Evolutionary conservation across 2,329 filamentous ascomycete genomes (phyloP).

Genomic region (Neofusicoccum laricinum): DNA sequence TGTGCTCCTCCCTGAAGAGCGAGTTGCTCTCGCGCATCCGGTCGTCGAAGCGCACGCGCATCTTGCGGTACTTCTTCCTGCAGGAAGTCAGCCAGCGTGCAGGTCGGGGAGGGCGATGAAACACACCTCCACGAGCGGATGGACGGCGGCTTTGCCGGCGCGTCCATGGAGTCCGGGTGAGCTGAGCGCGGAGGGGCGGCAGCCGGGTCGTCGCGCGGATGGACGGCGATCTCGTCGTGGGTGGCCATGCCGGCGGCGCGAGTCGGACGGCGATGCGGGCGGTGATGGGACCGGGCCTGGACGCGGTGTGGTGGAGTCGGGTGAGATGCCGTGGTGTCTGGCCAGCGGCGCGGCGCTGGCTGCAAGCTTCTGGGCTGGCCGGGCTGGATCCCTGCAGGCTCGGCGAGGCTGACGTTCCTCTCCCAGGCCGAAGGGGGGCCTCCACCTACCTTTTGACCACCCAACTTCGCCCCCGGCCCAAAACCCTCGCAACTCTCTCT

Average conservation of each 20-base stretch:
- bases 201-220: neutral
- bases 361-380: neutral
- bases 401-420: conserved; percentile 7
- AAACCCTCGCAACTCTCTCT: neutral
- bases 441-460: neutral
- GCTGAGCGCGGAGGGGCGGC: neutral
- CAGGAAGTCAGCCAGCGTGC: neutral
- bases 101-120: neutral
- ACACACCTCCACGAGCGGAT: conserved; percentile 16
- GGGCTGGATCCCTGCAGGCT: conserved; percentile 10
- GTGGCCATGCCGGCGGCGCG: neutral
- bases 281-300: neutral
- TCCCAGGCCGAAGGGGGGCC: neutral
- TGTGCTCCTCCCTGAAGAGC: conserved; percentile 76
- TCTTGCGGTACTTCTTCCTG: conserved; percentile 90
- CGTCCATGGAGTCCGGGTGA: conserved; percentile 1
- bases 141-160: neutral
- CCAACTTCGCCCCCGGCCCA: neutral
- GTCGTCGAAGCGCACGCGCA: conserved; percentile 74
- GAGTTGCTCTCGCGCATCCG: conserved; percentile 78
- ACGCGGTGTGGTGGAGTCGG: neutral
- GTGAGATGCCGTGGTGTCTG: neutral
- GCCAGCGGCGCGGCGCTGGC: neutral
- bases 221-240: conserved; percentile 1
- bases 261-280: neutral